Evolutionary conservation across 768 basidiomycete genomes (phyloP).

Genomic region (Naganishia vaughanmartiniae): DNA sequence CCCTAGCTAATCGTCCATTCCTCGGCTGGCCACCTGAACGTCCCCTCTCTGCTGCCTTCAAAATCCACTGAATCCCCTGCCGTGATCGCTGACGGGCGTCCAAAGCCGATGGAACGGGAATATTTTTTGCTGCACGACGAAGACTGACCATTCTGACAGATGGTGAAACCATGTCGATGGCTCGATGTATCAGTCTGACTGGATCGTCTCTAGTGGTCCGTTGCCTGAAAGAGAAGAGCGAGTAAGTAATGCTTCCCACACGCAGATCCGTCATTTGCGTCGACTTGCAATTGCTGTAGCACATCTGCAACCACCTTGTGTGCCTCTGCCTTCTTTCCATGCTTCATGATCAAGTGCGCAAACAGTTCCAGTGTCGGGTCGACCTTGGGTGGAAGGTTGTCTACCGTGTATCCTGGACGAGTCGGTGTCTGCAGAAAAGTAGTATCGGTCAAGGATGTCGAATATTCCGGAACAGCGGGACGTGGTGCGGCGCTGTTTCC

Average conservation of each 20-base stretch:
- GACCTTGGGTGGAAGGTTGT: constrained; percentile 41
- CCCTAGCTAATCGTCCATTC: constrained; percentile 61
- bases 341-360: constrained; percentile 50
- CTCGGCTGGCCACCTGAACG: constrained; percentile 64
- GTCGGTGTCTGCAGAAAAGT: constrained; percentile 15
- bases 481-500: not conserved
- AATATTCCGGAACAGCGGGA: not conserved
- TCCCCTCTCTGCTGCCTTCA: constrained; percentile 62
- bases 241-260: constrained; percentile 8
- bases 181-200: constrained; percentile 72
- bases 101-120: constrained; percentile 67
- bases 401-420: constrained; percentile 37
- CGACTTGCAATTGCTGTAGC: constrained; percentile 42
- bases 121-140: constrained; percentile 65
- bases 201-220: constrained; percentile 73
- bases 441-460: constrained; percentile 7
- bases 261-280: not conserved
- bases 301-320: constrained; percentile 40
- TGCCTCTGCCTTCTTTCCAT: constrained; percentile 49
- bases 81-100: constrained; percentile 75
- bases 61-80: constrained; percentile 68
- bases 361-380: constrained; percentile 49
- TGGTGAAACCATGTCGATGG: constrained; percentile 68
- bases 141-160: constrained; percentile 63
- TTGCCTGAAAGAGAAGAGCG: constrained; percentile 59